These are phyloP conservation scores for Neoboletus subvelutipes DNA, from an alignment of 768 basidiomycete species.

Conservation along the genomic window DNA sequence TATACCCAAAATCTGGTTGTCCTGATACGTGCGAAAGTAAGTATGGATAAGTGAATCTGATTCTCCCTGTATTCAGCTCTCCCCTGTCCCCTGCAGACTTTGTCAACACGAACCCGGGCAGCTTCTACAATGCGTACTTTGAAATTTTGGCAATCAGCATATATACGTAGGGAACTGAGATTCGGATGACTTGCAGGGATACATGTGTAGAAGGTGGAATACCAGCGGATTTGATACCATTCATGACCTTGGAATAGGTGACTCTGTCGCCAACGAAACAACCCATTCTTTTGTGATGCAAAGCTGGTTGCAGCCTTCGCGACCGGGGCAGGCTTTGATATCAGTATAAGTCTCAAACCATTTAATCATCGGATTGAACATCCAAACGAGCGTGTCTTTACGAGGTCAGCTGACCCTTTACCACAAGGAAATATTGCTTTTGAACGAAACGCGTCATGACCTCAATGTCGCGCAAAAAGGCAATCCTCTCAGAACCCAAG, in stretches of 20 bases:
- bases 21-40: conserved; percentile 52
- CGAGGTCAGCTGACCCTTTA: conserved; percentile 12
- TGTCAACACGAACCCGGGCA: conserved; percentile 48
- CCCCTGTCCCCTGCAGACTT: conserved; percentile 35
- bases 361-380: background rate
- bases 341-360: background rate
- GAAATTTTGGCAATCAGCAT: conserved; percentile 61
- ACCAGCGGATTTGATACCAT: conserved; percentile 10
- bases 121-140: conserved; percentile 71
- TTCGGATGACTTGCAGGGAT: background rate
- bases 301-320: background rate
- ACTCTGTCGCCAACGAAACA: background rate
- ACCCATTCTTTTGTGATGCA: background rate
- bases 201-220: conserved; percentile 1
- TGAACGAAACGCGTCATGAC: background rate
- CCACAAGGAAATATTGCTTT: background rate
- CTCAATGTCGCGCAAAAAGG: conserved; percentile 14
- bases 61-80: background rate
- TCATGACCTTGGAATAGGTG: background rate
- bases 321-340: background rate
- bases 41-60: conserved; percentile 21
- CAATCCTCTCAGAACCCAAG: background rate
- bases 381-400: background rate
- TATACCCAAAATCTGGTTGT: conserved; percentile 49
- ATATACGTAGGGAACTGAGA: conserved; percentile 35